Percentiles rank a stretch among this genome's conserved stretches.
These are phyloP conservation scores for Citrullus colocynthis DNA, from an alignment of 306 rosid genomes.

Conservation along the genomic window DNA sequence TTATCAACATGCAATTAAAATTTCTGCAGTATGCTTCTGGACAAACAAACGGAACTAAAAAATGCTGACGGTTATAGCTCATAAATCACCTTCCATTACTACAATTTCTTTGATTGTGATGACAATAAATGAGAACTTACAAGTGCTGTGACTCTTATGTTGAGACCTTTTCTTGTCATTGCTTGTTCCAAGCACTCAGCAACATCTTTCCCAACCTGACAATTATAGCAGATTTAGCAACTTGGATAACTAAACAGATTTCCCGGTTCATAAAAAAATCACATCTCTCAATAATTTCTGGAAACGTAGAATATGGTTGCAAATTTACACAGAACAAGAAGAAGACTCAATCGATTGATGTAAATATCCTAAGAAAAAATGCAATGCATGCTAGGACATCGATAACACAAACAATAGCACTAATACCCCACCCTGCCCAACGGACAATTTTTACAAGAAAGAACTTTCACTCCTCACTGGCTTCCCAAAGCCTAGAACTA, in stretches of 20 bases:
- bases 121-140: conserved; percentile 28
- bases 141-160: conserved; percentile 65
- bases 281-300: not conserved
- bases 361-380: not conserved
- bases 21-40: not conserved
- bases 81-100: not conserved
- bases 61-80: not conserved
- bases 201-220: conserved; percentile 77
- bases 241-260: not conserved
- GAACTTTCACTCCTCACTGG: conserved; percentile 2
- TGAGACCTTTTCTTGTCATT: conserved; percentile 53
- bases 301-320: not conserved
- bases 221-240: conserved; percentile 6
- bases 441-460: not conserved
- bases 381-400: not conserved
- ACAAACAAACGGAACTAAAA: not conserved
- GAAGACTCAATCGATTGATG: not conserved
- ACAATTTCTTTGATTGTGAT: not conserved
- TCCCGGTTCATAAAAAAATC: not conserved
- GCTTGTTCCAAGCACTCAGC: conserved; percentile 65
- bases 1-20: not conserved
- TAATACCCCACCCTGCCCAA: not conserved
- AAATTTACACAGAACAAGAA: not conserved
- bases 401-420: not conserved
- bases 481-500: conserved; percentile 5